Evolutionary conservation across 1,139 yeast species (phyloP).

Genomic region (Hanseniaspora sp.): DNA sequence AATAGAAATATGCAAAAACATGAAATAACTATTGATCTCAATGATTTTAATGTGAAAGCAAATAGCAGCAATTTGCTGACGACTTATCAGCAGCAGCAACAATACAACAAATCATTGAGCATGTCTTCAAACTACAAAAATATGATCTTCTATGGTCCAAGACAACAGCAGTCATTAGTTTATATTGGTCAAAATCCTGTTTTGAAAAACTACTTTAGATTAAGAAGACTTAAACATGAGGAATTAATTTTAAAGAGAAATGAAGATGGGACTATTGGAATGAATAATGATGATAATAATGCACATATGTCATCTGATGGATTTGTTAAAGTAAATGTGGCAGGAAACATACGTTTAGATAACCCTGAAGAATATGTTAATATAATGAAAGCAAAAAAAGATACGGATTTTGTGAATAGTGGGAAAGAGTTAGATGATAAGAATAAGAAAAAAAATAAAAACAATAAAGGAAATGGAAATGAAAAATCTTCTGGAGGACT

Average conservation of each 20-base stretch:
- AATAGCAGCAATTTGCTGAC: not conserved
- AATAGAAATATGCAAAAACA: conserved; percentile 4
- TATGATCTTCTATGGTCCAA: conserved; percentile 8
- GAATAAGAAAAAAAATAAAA: not conserved
- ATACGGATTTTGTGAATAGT: not conserved
- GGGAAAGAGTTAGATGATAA: not conserved
- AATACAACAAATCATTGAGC: not conserved
- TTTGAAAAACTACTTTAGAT: conserved; percentile 8
- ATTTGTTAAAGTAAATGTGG: conserved; percentile 7
- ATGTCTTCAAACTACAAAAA: not conserved
- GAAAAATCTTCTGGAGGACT: not conserved
- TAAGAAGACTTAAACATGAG: conserved; percentile 11
- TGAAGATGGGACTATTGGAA: not conserved
- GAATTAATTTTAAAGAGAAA: not conserved
- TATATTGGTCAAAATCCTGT: conserved; percentile 13
- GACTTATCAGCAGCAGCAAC: conserved; percentile 10
- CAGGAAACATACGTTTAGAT: conserved; percentile 9
- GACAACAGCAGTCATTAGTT: not conserved
- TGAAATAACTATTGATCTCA: conserved; percentile 3
- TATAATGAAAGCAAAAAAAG: not conserved
- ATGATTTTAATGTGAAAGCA: conserved; percentile 2
- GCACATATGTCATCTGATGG: not conserved
- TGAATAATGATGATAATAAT: not conserved
- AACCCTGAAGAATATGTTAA: conserved; percentile 6
- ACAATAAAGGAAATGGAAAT: not conserved